phyloP scores from a whole-genome alignment of 345 rosid species.

The Citrus medica region DNA sequence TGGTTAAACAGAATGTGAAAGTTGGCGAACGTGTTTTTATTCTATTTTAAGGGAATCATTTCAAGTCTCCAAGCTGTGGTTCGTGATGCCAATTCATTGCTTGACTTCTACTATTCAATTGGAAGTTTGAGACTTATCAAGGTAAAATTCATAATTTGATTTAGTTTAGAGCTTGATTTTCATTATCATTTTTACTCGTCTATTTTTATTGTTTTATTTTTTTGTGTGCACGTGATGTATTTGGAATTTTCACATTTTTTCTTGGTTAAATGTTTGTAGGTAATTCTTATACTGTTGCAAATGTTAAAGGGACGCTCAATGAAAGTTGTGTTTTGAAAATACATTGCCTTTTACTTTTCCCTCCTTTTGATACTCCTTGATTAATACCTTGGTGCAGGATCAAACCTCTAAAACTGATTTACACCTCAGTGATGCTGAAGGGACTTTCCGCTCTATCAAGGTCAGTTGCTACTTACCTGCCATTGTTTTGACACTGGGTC shows the following conservation, averaged over 20 bases:
- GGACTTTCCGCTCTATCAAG: conserved; percentile 76
- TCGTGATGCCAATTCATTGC: conserved; percentile 64
- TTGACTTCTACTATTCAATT: conserved; percentile 70
- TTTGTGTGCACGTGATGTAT: neutral
- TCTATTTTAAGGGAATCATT: conserved; percentile 44
- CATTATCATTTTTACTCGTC: neutral
- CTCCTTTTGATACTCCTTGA: neutral
- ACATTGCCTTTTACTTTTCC: conserved; percentile 4
- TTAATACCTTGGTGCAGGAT: conserved; percentile 42
- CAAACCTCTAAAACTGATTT: conserved; percentile 57
- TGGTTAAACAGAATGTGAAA: neutral
- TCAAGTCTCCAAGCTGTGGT: conserved; percentile 63
- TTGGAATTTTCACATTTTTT: neutral
- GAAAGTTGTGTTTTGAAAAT: neutral
- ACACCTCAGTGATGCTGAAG: conserved; percentile 68
- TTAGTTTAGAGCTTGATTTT: neutral
- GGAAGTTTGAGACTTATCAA: conserved; percentile 70
- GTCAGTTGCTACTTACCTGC: conserved; percentile 39
- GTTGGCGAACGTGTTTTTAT: neutral
- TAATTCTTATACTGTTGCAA: neutral
- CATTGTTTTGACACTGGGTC: conserved; percentile 2
- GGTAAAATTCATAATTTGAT: conserved; percentile 40
- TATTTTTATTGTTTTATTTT: neutral
- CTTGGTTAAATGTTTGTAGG: neutral
- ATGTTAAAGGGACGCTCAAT: neutral